Evolutionary conservation across 805 yeast species (phyloP).

Genomic region (Candida cerambycidarum): DNA sequence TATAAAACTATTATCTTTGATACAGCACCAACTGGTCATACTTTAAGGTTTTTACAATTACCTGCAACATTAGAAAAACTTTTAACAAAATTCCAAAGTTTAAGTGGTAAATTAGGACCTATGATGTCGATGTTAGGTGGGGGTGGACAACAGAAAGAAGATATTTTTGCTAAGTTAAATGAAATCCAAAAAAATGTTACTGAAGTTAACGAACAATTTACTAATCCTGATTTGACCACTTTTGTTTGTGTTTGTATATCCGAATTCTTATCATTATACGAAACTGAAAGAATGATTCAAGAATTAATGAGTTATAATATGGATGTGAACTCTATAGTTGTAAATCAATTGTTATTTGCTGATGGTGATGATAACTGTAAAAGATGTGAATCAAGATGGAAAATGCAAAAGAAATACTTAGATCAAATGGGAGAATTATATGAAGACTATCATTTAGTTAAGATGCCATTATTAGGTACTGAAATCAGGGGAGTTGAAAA

Average conservation of each 20-base stretch:
- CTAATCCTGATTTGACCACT: conserved; percentile 93
- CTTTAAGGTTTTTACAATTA: conserved; percentile 88
- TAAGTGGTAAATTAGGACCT: conserved; percentile 87
- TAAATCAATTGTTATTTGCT: conserved; percentile 91
- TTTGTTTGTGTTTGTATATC: conserved; percentile 96
- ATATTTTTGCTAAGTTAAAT: conserved; percentile 73
- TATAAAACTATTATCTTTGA: conserved; percentile 93
- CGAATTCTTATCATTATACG: conserved; percentile 92
- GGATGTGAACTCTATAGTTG: conserved; percentile 95
- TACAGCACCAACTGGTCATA: conserved; percentile 99
- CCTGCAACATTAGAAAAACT: conserved; percentile 91
- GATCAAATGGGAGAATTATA: conserved; percentile 95
- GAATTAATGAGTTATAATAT: conserved; percentile 91
- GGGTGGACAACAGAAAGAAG: conserved; percentile 66
- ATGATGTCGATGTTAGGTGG: conserved; percentile 77
- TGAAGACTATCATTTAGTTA: conserved; percentile 95
- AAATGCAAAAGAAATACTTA: conserved; percentile 92
- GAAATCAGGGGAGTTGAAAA: conserved; percentile 94
- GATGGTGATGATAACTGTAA: conserved; percentile 73
- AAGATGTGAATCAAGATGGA: conserved; percentile 89
- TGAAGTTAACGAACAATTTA: conserved; percentile 92
- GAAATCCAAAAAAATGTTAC: conserved; percentile 78
- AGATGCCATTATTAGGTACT: conserved; percentile 91
- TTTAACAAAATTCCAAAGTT: conserved; percentile 80
- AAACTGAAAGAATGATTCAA: conserved; percentile 96